These are phyloP conservation scores for Syzygium malaccense DNA, from an alignment of 441 rosid species.

Conservation along the genomic window DNA sequence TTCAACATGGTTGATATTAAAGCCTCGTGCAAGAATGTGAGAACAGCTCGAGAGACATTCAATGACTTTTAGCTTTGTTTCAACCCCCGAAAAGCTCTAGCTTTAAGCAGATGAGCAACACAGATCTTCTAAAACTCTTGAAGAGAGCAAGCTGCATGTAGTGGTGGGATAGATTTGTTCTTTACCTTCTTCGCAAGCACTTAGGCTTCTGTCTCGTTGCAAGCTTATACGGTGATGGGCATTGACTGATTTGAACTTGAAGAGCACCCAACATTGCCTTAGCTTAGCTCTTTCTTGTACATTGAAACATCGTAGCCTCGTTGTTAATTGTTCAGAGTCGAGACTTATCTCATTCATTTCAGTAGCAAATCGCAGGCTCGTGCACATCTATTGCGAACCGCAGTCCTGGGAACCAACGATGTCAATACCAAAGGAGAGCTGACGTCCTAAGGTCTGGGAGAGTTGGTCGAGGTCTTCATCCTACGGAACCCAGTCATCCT, in stretches of 20 bases:
- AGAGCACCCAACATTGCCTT: neutral
- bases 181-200: neutral
- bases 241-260: neutral
- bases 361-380: neutral
- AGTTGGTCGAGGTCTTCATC: neutral
- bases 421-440: neutral
- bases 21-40: neutral
- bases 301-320: neutral
- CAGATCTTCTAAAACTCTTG: neutral
- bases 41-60: neutral
- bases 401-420: neutral
- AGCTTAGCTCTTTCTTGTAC: neutral
- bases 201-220: neutral
- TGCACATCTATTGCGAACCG: neutral
- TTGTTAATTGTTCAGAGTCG: neutral
- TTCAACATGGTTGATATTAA: neutral
- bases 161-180: neutral
- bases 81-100: neutral
- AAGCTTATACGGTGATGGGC: neutral
- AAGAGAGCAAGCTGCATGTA: neutral
- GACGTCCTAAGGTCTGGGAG: neutral
- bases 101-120: neutral
- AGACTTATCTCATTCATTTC: neutral
- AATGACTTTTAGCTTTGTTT: neutral
- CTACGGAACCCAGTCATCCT: neutral